These are phyloP conservation scores for Sporothrix inflata DNA, from an alignment of 2,329 filamentous ascomycete genomes.

Conservation along the genomic window DNA sequence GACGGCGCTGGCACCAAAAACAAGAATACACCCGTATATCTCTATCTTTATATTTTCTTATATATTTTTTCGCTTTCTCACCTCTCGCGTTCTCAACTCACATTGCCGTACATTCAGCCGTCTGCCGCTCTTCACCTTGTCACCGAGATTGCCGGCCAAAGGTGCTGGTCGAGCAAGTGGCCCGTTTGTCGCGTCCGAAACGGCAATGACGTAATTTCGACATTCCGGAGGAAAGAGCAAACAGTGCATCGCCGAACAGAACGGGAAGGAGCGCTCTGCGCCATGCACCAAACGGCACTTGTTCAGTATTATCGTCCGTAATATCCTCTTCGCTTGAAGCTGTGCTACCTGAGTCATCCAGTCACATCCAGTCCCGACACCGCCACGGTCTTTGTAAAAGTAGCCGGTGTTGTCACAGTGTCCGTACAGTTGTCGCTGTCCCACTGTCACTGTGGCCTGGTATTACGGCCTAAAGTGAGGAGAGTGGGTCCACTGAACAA, in stretches of 20 bases:
- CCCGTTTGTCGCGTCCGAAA: background rate
- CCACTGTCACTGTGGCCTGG: background rate
- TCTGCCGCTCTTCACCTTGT: background rate
- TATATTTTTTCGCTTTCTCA: background rate
- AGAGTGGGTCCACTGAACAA: constrained; percentile 9
- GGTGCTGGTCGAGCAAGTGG: background rate
- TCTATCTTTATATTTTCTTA: background rate
- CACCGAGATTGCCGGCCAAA: background rate
- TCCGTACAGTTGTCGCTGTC: background rate
- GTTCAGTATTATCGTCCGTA: no score
- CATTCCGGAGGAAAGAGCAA: background rate
- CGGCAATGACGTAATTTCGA: constrained; percentile 22
- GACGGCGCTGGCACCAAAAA: background rate
- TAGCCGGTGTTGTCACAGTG: constrained; percentile 10
- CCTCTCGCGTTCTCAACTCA: background rate
- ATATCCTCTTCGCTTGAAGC: background rate
- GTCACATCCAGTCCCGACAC: background rate
- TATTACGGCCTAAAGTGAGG: background rate
- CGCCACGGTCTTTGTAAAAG: background rate
- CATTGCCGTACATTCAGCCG: background rate
- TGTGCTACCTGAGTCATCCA: constrained; percentile 20
- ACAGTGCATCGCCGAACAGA: background rate
- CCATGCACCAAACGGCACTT: background rate
- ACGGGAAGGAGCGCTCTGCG: background rate
- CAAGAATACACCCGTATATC: background rate